phyloP scores from a whole-genome alignment of 1,284 basidiomycete species.

The Meripilus lineatus region DNA sequence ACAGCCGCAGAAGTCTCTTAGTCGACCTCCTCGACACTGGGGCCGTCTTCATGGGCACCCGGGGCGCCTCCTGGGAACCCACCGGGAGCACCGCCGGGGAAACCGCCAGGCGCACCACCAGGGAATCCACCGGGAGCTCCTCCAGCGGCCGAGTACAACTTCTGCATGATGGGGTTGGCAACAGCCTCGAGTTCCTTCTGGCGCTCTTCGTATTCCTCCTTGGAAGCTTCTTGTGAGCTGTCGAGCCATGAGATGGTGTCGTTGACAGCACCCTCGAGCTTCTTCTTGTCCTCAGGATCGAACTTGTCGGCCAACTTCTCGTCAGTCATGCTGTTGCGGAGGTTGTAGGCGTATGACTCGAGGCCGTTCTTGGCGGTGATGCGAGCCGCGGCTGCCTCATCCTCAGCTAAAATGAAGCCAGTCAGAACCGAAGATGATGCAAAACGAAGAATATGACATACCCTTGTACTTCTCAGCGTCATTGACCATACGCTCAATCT shows the following conservation, averaged over 20 bases:
- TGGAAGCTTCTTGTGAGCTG: conserved; percentile 82
- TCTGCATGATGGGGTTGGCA: conserved; percentile 93
- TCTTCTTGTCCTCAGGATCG: conserved; percentile 82
- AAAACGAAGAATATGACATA: conserved; percentile 26
- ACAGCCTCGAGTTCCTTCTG: conserved; percentile 94
- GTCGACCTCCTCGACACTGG: conserved; percentile 87
- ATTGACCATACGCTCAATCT: conserved; percentile 95
- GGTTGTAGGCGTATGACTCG: conserved; percentile 95
- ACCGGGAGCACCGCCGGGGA: conserved; percentile 41
- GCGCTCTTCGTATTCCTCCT: conserved; percentile 94
- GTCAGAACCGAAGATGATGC: conserved; percentile 16
- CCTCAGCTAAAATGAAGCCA: conserved; percentile 50
- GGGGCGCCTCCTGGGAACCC: conserved; percentile 36
- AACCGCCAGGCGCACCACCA: conserved; percentile 45
- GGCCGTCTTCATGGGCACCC: conserved; percentile 66
- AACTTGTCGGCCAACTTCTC: conserved; percentile 89
- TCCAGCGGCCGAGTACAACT: conserved; percentile 76
- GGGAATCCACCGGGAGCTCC: conserved; percentile 25
- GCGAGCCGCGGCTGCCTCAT: conserved; percentile 77
- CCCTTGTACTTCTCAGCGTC: conserved; percentile 94
- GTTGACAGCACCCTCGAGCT: conserved; percentile 81
- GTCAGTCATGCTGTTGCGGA: conserved; percentile 86
- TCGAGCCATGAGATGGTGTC: conserved; percentile 91
- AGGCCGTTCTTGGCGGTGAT: conserved; percentile 86
- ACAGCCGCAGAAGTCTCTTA: conserved; percentile 30